Evolutionary conservation across 1,284 basidiomycete genomes (phyloP), one percentile per base, ranked within the genome.

Genomic region (Rhodotorula sp.): DNA sequence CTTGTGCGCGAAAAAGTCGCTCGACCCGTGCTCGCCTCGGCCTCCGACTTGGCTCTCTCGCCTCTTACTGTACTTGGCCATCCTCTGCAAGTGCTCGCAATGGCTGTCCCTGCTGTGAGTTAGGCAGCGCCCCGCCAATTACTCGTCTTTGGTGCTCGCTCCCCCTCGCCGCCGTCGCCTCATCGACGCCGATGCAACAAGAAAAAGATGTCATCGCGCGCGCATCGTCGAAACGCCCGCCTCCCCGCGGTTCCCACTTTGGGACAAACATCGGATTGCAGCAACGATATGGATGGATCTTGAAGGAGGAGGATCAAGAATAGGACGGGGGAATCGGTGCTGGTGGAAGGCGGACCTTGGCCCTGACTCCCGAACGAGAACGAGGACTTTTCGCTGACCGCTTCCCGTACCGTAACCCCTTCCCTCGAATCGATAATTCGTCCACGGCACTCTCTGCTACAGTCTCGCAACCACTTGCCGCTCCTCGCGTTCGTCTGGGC

Each of bases 401-500:
- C 23, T 29, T 4, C 16, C n/a, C 26, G 26, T 15, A 15, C n/a
- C 26, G 26, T 15, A 15, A 8, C 52, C 20, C n/a, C 12, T 21
- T n/a, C 23, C 54, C n/a, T 16, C 26, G 26, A n/a, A 15, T 21
- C 6, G 54, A 23, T 54, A n/a, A 18, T 20, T 51, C 26, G 26
- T 15, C 54, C 29, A 51, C 21, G 49, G 49, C 49, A 51, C 47
- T 15, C 47, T 18, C 49, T 10, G 5, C 54, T n/a, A 14, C 16
- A 56, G 54, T 56, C 54, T 29, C 54, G 54, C 54, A 56, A 29
- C 54, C 54, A 31, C 29, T 21, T 58, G 18, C 34, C 57, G 48
- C 20, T 62, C 29, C 54, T 64, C 29, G 52, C 43, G 18, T 29
- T 64, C 63, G 54, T 54, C 26, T 64, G 63, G 63, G 54, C 43